These are phyloP conservation scores for Phytophthora citricola DNA, from an alignment of 352 stramenopile species.

Conservation along the genomic window DNA sequence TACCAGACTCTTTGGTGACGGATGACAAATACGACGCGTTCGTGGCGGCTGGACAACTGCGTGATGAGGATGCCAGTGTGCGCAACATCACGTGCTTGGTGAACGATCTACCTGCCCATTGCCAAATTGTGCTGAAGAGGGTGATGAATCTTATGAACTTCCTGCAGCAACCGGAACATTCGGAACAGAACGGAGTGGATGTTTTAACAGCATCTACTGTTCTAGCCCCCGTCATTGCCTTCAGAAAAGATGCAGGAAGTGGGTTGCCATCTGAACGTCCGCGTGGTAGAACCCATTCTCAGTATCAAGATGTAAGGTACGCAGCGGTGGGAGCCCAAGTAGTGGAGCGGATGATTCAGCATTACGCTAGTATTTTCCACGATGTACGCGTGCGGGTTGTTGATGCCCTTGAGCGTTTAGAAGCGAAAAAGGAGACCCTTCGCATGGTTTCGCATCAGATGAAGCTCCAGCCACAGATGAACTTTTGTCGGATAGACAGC, in stretches of 20 bases:
- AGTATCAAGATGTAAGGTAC: slow-evolving; percentile 80
- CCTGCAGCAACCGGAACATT: slow-evolving; percentile 65
- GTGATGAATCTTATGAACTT: slow-evolving; percentile 76
- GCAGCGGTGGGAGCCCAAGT: slow-evolving; percentile 77
- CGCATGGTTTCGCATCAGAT: slow-evolving; percentile 71
- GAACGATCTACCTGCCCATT: slow-evolving; percentile 72
- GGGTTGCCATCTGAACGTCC: slow-evolving; percentile 42
- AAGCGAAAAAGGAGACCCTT: slow-evolving; percentile 70
- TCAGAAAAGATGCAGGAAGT: slow-evolving; percentile 67
- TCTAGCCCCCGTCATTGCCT: slow-evolving; percentile 79
- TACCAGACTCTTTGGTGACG: slow-evolving; percentile 78
- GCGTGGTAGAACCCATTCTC: slow-evolving; percentile 55
- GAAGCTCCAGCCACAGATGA: slow-evolving; percentile 72
- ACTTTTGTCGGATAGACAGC: slow-evolving; percentile 71
- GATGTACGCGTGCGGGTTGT: slow-evolving; percentile 66
- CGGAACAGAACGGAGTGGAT: slow-evolving; percentile 71
- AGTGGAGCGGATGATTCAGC: slow-evolving; percentile 79
- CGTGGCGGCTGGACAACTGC: slow-evolving; percentile 68
- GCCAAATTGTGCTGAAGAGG: slow-evolving; percentile 76
- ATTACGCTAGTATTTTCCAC: slow-evolving; percentile 83
- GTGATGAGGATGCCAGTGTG: slow-evolving; percentile 77
- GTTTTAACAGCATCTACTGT: slow-evolving; percentile 62
- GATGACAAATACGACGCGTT: slow-evolving; percentile 87
- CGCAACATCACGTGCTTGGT: slow-evolving; percentile 84
- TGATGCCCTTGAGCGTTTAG: slow-evolving; percentile 66